phyloP scores from a whole-genome alignment of 768 basidiomycete genomes.

The Podaxis sp. region DNA sequence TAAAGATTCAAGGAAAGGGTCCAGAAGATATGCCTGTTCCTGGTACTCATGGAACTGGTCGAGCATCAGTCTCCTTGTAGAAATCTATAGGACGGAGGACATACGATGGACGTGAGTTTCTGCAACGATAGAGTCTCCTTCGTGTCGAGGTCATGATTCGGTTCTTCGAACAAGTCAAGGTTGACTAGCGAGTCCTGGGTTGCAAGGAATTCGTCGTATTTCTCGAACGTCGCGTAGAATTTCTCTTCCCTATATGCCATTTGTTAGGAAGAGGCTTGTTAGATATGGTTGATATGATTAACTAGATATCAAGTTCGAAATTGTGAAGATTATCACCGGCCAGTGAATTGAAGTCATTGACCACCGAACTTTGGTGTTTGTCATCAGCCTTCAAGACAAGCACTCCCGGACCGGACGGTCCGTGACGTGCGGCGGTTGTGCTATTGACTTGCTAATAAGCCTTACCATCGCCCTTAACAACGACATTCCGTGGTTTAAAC shows the following conservation, averaged over 20 bases:
- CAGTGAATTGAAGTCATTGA: background rate
- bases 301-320: background rate
- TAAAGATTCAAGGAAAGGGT: slow-evolving; percentile 82
- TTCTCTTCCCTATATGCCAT: slow-evolving; percentile 44
- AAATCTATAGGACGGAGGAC: slow-evolving; percentile 23
- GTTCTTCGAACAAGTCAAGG: slow-evolving; percentile 43
- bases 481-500: no score
- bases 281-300: background rate
- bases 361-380: background rate
- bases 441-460: background rate
- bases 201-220: slow-evolving; percentile 56
- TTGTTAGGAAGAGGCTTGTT: background rate
- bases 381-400: no score
- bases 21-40: slow-evolving; percentile 89
- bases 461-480: background rate
- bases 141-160: slow-evolving; percentile 41
- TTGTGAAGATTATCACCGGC: background rate
- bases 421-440: no score
- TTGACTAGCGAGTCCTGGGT: slow-evolving; percentile 52
- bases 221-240: slow-evolving; percentile 59
- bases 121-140: slow-evolving; percentile 41
- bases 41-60: slow-evolving; percentile 84
- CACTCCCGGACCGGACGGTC: no score
- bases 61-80: background rate
- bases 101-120: slow-evolving; percentile 51